Percentiles rank a stretch among this genome's conserved stretches.
These are phyloP conservation scores for Fusarium sp. DNA, from an alignment of 2,329 filamentous ascomycete species.

Conservation along the genomic window DNA sequence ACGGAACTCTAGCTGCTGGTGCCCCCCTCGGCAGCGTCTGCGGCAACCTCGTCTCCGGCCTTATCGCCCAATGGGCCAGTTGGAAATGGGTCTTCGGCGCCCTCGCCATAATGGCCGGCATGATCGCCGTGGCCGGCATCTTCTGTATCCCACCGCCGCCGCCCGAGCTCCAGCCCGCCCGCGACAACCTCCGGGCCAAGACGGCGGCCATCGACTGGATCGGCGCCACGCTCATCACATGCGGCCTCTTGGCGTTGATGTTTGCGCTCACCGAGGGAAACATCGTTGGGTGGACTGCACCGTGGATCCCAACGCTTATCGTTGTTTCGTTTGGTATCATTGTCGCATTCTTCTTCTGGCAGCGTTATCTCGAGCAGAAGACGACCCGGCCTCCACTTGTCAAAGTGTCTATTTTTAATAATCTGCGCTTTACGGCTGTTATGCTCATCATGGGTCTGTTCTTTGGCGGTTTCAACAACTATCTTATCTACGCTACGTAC, in stretches of 20 bases:
- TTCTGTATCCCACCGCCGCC: conserved; percentile 70
- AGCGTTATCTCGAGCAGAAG: conserved; percentile 59
- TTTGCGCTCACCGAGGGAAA: conserved; percentile 79
- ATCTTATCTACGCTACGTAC: conserved; percentile 75
- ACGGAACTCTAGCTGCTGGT: conserved; percentile 63
- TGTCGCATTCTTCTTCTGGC: conserved; percentile 70
- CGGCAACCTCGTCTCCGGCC: conserved; percentile 74
- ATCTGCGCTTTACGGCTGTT: conserved; percentile 70
- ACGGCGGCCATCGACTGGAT: conserved; percentile 72
- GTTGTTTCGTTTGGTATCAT: conserved; percentile 70
- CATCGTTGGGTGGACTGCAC: conserved; percentile 74
- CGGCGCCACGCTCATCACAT: conserved; percentile 73
- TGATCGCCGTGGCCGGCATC: conserved; percentile 68
- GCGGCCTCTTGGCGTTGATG: conserved; percentile 71
- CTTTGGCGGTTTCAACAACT: conserved; percentile 77
- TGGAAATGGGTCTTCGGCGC: conserved; percentile 79
- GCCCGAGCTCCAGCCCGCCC: conserved; percentile 43
- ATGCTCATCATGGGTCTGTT: conserved; percentile 76
- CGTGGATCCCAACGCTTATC: conserved; percentile 73
- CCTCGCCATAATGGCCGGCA: conserved; percentile 69
- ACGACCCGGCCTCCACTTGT: conserved; percentile 67
- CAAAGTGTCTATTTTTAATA: conserved; percentile 74
- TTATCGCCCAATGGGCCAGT: conserved; percentile 71
- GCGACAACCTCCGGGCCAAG: conserved; percentile 53
- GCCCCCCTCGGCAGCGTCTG: conserved; percentile 74